Percentiles rank a stretch among this genome's conserved stretches.
These are phyloP conservation scores for Lanmaoa pseudosensibilis DNA, from an alignment of 768 basidiomycete species.

Conservation along the genomic window DNA sequence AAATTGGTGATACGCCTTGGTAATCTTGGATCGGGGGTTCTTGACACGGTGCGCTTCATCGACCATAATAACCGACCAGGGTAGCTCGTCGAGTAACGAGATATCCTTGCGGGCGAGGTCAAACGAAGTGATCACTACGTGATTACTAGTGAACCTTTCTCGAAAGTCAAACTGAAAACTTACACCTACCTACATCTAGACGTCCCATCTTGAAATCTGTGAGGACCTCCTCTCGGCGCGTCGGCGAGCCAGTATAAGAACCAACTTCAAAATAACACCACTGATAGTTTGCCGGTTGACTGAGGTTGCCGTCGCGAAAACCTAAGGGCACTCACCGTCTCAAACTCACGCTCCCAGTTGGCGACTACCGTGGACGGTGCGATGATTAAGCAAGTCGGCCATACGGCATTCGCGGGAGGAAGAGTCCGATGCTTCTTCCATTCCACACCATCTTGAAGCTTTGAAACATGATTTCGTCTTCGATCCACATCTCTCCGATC, in stretches of 20 bases:
- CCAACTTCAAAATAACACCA: slow-evolving; percentile 96
- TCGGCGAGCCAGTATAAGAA: slow-evolving; percentile 55
- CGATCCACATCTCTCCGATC: slow-evolving; percentile 62
- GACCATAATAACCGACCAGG: slow-evolving; percentile 73
- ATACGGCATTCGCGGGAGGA: slow-evolving; percentile 67
- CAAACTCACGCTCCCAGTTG: slow-evolving; percentile 90
- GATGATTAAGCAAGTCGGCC: slow-evolving; percentile 87
- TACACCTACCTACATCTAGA: slow-evolving; percentile 72
- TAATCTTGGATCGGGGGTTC: slow-evolving; percentile 66
- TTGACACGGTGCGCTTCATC: slow-evolving; percentile 94
- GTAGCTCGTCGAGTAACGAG: slow-evolving; percentile 61
- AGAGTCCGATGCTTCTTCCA: slow-evolving; percentile 55
- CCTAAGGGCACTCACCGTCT: slow-evolving; percentile 51
- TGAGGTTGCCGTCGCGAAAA: not conserved
- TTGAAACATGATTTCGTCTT: slow-evolving; percentile 64
- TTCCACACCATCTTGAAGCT: slow-evolving; percentile 55
- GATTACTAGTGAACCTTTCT: not conserved
- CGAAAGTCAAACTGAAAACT: not conserved
- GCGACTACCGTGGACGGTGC: slow-evolving; percentile 80
- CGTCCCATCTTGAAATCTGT: slow-evolving; percentile 78
- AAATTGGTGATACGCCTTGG: slow-evolving; percentile 71
- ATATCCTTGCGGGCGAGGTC: slow-evolving; percentile 75
- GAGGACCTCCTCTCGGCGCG: slow-evolving; percentile 57
- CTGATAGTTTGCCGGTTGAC: slow-evolving; percentile 37
- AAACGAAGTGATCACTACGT: slow-evolving; percentile 76